phyloP scores from a whole-genome alignment of 2,329 filamentous ascomycete species.

The Celoporthe dispersa region DNA sequence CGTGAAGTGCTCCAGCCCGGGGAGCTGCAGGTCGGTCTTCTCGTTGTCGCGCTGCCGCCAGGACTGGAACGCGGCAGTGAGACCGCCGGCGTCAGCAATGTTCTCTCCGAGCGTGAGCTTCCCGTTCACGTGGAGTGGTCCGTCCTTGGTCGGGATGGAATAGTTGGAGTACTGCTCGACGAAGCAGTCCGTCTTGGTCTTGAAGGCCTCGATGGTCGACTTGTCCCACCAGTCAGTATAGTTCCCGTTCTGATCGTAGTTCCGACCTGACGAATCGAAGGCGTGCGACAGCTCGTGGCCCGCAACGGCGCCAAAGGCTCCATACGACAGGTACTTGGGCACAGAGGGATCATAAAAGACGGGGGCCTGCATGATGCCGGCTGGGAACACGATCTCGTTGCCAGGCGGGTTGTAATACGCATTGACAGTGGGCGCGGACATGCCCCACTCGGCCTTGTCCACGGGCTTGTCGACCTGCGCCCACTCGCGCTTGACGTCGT shows the following conservation, averaged over 20 bases:
- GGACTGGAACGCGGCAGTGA: slow-evolving; percentile 65
- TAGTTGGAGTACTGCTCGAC: slow-evolving; percentile 69
- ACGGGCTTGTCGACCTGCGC: slow-evolving; percentile 62
- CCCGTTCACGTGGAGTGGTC: slow-evolving; percentile 65
- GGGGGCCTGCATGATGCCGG: slow-evolving; percentile 72
- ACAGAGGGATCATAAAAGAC: slow-evolving; percentile 63
- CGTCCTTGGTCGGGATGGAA: slow-evolving; percentile 60
- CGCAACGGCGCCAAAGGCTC: slow-evolving; percentile 68
- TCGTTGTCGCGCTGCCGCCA: slow-evolving; percentile 64
- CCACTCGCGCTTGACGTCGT: slow-evolving; percentile 57
- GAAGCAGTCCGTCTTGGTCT: slow-evolving; percentile 66
- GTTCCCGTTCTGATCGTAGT: slow-evolving; percentile 68
- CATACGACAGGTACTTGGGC: slow-evolving; percentile 69
- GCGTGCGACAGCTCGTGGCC: slow-evolving; percentile 74
- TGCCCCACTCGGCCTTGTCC: slow-evolving; percentile 63
- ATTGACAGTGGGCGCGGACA: slow-evolving; percentile 66
- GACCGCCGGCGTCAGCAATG: slow-evolving; percentile 71
- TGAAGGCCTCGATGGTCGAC: slow-evolving; percentile 60
- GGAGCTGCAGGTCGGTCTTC: slow-evolving; percentile 57
- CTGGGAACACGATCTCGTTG: slow-evolving; percentile 73
- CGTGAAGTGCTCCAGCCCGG: slow-evolving; percentile 64
- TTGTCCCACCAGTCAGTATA: slow-evolving; percentile 71
- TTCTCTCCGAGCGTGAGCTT: slow-evolving; percentile 69
- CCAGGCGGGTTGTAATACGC: slow-evolving; percentile 67
- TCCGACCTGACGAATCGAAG: slow-evolving; percentile 68